Conservation (phyloP, 129 eudicot genomes). For the Flaveria bidentis region DNA sequence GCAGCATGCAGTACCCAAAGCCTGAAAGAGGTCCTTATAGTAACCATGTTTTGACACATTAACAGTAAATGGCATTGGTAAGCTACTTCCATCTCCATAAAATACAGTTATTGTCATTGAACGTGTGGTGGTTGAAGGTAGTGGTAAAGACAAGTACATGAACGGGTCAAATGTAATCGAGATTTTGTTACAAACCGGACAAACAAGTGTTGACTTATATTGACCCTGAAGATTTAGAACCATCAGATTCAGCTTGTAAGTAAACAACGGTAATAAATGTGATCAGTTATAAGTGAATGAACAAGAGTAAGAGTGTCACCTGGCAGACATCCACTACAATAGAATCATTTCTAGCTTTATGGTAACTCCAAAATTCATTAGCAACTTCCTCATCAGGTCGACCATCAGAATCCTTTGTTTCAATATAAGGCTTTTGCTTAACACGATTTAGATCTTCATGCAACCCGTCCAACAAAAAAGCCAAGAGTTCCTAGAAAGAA, state of each 20-base stretch:
- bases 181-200: conserved; percentile 85
- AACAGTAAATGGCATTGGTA: conserved; percentile 94
- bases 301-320: conserved; percentile 43
- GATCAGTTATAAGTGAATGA: background rate
- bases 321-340: conserved; percentile 93
- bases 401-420: conserved; percentile 77
- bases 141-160: conserved; percentile 95
- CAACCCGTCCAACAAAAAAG: conserved; percentile 91
- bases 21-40: conserved; percentile 72
- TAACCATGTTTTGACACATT: conserved; percentile 73
- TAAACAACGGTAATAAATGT: background rate
- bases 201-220: conserved; percentile 92
- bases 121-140: conserved; percentile 90
- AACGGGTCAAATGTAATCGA: conserved; percentile 96
- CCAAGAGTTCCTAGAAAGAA: conserved; percentile 83
- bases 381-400: conserved; percentile 97
- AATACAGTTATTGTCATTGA: conserved; percentile 81
- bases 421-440: conserved; percentile 92
- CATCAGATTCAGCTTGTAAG: conserved; percentile 25
- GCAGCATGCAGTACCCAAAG: conserved; percentile 74
- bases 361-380: conserved; percentile 92
- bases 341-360: conserved; percentile 92
- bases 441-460: conserved; percentile 99
- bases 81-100: conserved; percentile 79
- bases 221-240: conserved; percentile 69